Conservation (phyloP, 2,329 filamentous ascomycete genomes). For the Colletotrichum godetiae region DNA sequence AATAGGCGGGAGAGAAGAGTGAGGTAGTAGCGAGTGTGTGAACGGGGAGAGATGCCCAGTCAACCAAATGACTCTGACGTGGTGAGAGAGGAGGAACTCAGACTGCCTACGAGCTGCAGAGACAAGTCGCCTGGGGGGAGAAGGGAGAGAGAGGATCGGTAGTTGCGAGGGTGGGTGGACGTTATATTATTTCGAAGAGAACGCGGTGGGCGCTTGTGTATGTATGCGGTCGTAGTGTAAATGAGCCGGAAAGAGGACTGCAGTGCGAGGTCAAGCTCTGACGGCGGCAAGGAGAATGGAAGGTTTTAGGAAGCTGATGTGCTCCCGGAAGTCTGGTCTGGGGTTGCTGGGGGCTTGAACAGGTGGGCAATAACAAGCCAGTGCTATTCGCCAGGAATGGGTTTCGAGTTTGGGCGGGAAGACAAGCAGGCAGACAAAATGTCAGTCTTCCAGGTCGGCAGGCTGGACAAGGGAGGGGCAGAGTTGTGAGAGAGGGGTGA, state of each 20-base stretch:
- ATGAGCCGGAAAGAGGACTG: constrained; percentile 18
- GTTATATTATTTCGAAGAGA: constrained; percentile 49
- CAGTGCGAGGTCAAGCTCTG: constrained; percentile 36
- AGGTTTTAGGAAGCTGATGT: constrained; percentile 20
- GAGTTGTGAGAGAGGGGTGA: constrained; percentile 26
- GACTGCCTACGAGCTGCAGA: constrained; percentile 49
- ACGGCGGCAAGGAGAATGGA: constrained; percentile 34
- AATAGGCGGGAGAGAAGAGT: constrained; percentile 25
- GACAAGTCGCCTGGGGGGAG: constrained; percentile 49
- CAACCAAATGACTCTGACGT: constrained; percentile 62
- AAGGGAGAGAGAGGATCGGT: constrained; percentile 42
- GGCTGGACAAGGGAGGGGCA: constrained; percentile 27
- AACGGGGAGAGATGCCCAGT: constrained; percentile 44
- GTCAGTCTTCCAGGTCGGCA: constrained; percentile 23
- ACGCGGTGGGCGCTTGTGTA: constrained; percentile 45
- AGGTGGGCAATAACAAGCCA: constrained; percentile 30
- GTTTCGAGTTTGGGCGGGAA: constrained; percentile 28
- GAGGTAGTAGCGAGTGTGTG: constrained; percentile 33
- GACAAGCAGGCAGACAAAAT: constrained; percentile 26
- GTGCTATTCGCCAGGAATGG: constrained; percentile 25
- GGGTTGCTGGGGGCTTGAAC: constrained; percentile 35
- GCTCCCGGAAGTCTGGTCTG: constrained; percentile 34
- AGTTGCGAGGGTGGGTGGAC: constrained; percentile 47
- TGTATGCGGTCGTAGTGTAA: constrained; percentile 33
- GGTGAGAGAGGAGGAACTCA: constrained; percentile 38